Percentiles rank a stretch among this genome's conserved stretches.
These are phyloP conservation scores for Hanseniaspora guilliermondii DNA, from an alignment of 805 yeast genomes.

Conservation along the genomic window DNA sequence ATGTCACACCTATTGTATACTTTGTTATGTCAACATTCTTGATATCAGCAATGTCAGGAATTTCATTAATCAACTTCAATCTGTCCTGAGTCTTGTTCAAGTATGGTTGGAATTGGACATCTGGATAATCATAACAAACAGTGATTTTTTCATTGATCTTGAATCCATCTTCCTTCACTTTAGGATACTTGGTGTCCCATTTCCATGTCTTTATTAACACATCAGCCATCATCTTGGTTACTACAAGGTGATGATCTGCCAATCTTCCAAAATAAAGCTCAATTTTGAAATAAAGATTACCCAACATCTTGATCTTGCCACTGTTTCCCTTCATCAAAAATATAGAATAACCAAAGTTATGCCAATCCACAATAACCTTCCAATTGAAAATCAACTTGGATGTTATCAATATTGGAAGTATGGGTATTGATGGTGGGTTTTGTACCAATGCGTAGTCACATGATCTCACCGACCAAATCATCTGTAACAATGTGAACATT, in stretches of 20 bases:
- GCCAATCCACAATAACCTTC: constrained; percentile 83
- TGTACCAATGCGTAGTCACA: constrained; percentile 62
- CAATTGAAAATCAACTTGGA: constrained; percentile 32
- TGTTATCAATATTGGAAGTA: constrained; percentile 49
- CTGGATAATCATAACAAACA: constrained; percentile 81
- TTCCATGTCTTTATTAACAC: constrained; percentile 47
- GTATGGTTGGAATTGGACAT: constrained; percentile 48
- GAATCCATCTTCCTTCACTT: not conserved
- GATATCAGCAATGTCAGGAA: constrained; percentile 15
- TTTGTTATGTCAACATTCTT: constrained; percentile 25
- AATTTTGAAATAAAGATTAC: constrained; percentile 44
- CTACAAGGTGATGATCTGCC: constrained; percentile 68
- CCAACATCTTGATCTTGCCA: constrained; percentile 44
- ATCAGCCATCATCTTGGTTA: constrained; percentile 58
- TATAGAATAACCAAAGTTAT: constrained; percentile 79
- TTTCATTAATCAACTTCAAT: not conserved
- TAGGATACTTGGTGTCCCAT: not conserved
- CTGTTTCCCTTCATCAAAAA: constrained; percentile 50
- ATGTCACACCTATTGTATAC: constrained; percentile 62
- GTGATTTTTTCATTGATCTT: constrained; percentile 37
- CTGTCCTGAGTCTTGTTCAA: constrained; percentile 17
- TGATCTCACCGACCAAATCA: constrained; percentile 45
- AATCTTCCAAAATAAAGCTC: constrained; percentile 51
- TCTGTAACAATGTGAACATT: constrained; percentile 32
- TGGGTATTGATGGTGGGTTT: constrained; percentile 89